Base-by-base conservation (phyloP, 78 protist genomes). In the Andalucia godoyi region DNA sequence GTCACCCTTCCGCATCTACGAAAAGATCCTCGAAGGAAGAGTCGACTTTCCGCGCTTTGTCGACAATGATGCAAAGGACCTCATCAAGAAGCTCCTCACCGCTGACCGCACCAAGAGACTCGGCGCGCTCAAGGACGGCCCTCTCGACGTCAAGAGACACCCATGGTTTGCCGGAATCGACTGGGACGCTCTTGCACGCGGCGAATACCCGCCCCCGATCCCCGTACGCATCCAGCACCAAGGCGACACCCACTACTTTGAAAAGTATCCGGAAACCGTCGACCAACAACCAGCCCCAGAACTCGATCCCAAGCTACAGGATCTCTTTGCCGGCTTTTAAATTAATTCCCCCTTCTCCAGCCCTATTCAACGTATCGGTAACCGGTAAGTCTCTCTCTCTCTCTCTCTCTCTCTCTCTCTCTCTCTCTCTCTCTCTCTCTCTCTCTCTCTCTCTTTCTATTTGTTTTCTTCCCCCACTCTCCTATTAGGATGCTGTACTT, bases 41-140 rank as follows among this genome's bases (percentile, higher is more conserved):
- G 39, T 89, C 8, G 65, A 72, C 30, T 95, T 77, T 64, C 96
- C 98, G 32, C 12, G 72, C 9, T 83, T 80, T 63, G 60, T 95
- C 42, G 89, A 86, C 70, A 27, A 74, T 4, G 41, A 57, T 29
- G 86, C 95, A 4, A 65, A 76, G 60, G 94, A 89, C 72, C 63
- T 95, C 17, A 74, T 95, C 38, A 68, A 66, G 36, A 69, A 74
- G 43, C 70, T 95, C 41, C 81, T 91, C 46, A 66, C 74, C 34
- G 66, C 71, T 10, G 92, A 94, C 64, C 76, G 74, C 21, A 77
- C 89, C 17, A 67, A 83, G 76, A 77, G 99, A 55, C 39, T 91
- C 27, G 99, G 98, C 46, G 74, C 66, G 34, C 49, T 84, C 36
- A 78, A 76, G 67, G 69, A 46, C 41, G 99, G 97, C 8, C 89